Percentiles rank a stretch among this genome's conserved stretches.
Conservation (phyloP, 2,329 filamentous ascomycete genomes). For the Laburnicola sp. region DNA sequence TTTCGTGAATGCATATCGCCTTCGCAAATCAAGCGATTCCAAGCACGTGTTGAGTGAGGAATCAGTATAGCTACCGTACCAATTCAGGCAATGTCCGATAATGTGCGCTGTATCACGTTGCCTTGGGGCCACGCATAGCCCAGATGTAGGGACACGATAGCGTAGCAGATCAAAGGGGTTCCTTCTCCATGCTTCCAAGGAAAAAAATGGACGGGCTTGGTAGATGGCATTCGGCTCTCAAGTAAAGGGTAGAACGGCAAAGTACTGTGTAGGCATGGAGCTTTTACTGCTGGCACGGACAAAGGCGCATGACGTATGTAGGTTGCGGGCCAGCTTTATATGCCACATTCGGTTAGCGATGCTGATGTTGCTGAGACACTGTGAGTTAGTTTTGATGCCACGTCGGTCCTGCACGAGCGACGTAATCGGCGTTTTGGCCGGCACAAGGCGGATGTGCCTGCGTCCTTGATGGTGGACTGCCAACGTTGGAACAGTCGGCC, state of each 20-base stretch:
- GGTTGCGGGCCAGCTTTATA: neutral
- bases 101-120: too few relatives aligned
- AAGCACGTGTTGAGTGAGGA: neutral
- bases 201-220: too few relatives aligned
- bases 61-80: neutral
- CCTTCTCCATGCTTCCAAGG: too few relatives aligned
- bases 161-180: too few relatives aligned
- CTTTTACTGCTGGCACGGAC: too few relatives aligned
- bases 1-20: neutral
- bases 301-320: neutral
- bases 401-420: slow-evolving; percentile 16
- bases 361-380: neutral
- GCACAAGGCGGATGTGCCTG: slow-evolving; percentile 2
- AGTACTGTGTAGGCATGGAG: too few relatives aligned
- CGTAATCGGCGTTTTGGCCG: slow-evolving; percentile 16
- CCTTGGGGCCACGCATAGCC: too few relatives aligned
- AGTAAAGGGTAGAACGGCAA: too few relatives aligned
- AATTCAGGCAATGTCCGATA: too few relatives aligned
- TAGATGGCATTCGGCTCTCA: too few relatives aligned
- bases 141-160: too few relatives aligned
- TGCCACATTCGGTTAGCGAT: neutral
- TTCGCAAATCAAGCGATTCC: neutral
- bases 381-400: slow-evolving; percentile 13
- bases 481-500: slow-evolving; percentile 19
- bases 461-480: slow-evolving; percentile 21